Evolutionary conservation across 2,329 filamentous ascomycete species (phyloP).

Genomic region (Daldinia sp.): DNA sequence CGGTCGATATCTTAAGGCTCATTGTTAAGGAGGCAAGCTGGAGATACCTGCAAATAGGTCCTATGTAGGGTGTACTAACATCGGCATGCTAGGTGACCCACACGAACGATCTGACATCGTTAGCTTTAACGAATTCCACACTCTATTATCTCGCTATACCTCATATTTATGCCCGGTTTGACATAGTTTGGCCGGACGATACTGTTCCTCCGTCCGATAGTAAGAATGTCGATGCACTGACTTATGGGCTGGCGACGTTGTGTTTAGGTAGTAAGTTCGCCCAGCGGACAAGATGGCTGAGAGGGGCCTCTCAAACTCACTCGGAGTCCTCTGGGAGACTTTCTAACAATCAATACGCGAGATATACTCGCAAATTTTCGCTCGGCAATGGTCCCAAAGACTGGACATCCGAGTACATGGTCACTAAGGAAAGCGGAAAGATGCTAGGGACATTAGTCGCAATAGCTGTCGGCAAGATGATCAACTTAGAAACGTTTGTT

Average conservation of each 20-base stretch:
- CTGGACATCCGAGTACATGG: slow-evolving; percentile 83
- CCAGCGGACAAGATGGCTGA: slow-evolving; percentile 49
- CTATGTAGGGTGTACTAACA: slow-evolving; percentile 10
- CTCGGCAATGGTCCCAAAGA: slow-evolving; percentile 81
- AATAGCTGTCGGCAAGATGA: slow-evolving; percentile 81
- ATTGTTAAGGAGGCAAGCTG: slow-evolving; percentile 77
- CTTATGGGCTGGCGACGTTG: slow-evolving; percentile 81
- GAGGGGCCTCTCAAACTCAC: slow-evolving; percentile 36
- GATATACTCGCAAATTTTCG: slow-evolving; percentile 82
- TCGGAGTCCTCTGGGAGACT: slow-evolving; percentile 43
- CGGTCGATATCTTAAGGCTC: slow-evolving; percentile 78
- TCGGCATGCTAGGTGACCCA: slow-evolving; percentile 69
- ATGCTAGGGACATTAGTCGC: slow-evolving; percentile 88
- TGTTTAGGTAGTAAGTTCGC: slow-evolving; percentile 69
- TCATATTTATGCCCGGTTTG: slow-evolving; percentile 84
- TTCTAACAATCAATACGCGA: slow-evolving; percentile 73
- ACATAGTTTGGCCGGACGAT: slow-evolving; percentile 87
- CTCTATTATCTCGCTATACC: slow-evolving; percentile 79
- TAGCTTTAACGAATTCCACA: slow-evolving; percentile 80
- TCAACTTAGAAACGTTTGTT: slow-evolving; percentile 80
- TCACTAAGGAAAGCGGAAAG: slow-evolving; percentile 84
- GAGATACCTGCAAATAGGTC: slow-evolving; percentile 8
- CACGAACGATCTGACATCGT: slow-evolving; percentile 81
- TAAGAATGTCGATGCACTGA: slow-evolving; percentile 81
- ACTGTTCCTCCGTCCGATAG: slow-evolving; percentile 69